phyloP scores from a whole-genome alignment of 768 basidiomycete species.

The Nevesoporus exiguus region DNA sequence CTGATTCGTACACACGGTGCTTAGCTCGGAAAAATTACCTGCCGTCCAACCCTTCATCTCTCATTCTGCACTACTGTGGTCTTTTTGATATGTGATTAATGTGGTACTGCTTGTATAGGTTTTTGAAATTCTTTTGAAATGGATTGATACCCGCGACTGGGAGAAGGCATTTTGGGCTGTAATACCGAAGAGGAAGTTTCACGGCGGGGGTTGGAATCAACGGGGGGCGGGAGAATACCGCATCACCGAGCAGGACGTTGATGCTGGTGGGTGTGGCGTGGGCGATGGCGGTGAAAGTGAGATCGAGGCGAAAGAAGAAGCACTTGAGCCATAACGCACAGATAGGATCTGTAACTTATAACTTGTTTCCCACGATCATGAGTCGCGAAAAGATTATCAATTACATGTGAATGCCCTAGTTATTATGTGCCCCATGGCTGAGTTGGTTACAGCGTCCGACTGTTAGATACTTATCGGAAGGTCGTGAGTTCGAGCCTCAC shows the following conservation, averaged over 20 bases:
- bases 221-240: slow-evolving; percentile 7
- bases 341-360: too few species aligned
- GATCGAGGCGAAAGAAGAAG: neutral
- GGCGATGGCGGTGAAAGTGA: neutral
- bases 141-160: slow-evolving; percentile 87
- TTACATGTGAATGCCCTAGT: too few species aligned
- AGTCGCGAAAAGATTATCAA: too few species aligned
- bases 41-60: neutral
- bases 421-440: slow-evolving; percentile 45
- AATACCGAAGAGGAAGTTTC: slow-evolving; percentile 90
- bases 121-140: slow-evolving; percentile 87
- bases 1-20: neutral
- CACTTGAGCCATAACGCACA: too few species aligned
- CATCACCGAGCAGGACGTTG: neutral
- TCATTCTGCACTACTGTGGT: neutral
- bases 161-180: slow-evolving; percentile 81
- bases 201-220: slow-evolving; percentile 28
- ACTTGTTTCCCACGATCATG: too few species aligned
- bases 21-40: neutral
- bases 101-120: slow-evolving; percentile 37
- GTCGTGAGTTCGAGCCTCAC: slow-evolving; percentile 54
- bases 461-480: slow-evolving; percentile 44
- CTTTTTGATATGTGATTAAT: slow-evolving; percentile 3
- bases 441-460: slow-evolving; percentile 51
- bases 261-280: neutral